Evolutionary conservation across 148 eudicot genomes (phyloP).

Genomic region (Diospyros lotus): DNA sequence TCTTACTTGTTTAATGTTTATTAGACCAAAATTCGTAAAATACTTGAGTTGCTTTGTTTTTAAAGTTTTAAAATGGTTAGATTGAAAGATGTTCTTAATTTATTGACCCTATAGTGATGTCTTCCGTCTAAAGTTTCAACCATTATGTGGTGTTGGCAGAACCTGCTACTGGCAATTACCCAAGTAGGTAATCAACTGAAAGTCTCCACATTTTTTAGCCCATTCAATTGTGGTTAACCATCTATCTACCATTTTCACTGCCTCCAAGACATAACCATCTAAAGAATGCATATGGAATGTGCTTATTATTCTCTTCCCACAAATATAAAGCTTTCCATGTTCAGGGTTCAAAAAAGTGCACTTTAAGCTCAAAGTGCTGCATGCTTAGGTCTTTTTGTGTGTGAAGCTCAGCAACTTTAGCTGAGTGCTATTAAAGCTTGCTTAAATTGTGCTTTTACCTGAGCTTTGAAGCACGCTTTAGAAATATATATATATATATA

Average conservation of each 20-base stretch:
- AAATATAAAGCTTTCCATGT: not conserved
- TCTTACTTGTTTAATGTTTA: no score
- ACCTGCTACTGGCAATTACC: slow-evolving; percentile 9
- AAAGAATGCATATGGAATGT: not conserved
- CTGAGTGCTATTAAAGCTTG: no score
- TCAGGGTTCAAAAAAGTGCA: no score
- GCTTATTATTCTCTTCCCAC: not conserved
- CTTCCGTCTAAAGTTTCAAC: not conserved
- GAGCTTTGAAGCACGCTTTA: no score
- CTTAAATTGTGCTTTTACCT: no score
- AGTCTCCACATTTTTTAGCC: not conserved
- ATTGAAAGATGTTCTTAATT: not conserved
- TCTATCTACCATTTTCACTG: not conserved
- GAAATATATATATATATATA: no score
- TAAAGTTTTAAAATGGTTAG: not conserved
- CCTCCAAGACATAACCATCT: no score
- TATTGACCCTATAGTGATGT: not conserved
- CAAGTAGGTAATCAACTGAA: not conserved
- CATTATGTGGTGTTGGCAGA: not conserved
- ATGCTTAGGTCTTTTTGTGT: no score
- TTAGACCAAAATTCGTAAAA: not conserved
- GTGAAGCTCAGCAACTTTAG: no score
- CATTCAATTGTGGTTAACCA: not conserved
- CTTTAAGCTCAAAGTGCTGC: no score
- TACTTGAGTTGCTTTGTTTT: not conserved